Base-by-base conservation (phyloP, 306 rosid species). In the Dalbergia cultrata region DNA sequence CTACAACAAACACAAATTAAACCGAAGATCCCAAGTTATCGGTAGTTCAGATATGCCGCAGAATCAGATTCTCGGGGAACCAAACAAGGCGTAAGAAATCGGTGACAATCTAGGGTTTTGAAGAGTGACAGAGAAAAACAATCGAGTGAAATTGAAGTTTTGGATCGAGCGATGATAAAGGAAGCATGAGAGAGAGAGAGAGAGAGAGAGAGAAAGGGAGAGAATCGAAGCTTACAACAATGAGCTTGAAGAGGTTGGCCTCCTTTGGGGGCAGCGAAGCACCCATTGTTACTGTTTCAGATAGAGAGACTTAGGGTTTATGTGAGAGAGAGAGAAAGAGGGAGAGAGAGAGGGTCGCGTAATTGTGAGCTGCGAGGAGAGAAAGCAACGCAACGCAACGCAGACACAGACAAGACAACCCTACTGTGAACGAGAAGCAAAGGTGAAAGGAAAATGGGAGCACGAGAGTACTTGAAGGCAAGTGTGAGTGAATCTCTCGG, bases 241-340 rank as follows among this genome's bases (percentile, higher is more conserved):
- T 93, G 87, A 93, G 97, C 94, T 95, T 95, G 99, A 95, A 95
- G 90, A 95, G 99, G 86, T 93, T 95, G 80, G 95, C 94, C 90
- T 95, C 99, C 70, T 90, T 95, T 14, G 94, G 83, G 41, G 97
- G 99, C 22, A 95, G 94, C 9, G 99, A 89, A 82, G 97, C 97
- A 64, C 95, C 97, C 99, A 95, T 95, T 90, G 90, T 18, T 61
- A 60, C 6, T 17, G 76, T 67, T 79, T 85, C 78, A 49, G 68
- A 41, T 16, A 72, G 67, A 26, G 61, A 22, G 39, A 67, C 31
- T 26, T 45, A 17, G 65, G 72, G 81, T 49, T 78, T 79, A 53
- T 74, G 58, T 8, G 19, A 76, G 34, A 62, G 64, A 9, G 14
- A 81, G 71, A 39, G 52, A 39, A 33, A 43, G 45, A 37, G 26